phyloP scores from a whole-genome alignment of 179 eudicot genomes.

The Camellia oleifera region DNA sequence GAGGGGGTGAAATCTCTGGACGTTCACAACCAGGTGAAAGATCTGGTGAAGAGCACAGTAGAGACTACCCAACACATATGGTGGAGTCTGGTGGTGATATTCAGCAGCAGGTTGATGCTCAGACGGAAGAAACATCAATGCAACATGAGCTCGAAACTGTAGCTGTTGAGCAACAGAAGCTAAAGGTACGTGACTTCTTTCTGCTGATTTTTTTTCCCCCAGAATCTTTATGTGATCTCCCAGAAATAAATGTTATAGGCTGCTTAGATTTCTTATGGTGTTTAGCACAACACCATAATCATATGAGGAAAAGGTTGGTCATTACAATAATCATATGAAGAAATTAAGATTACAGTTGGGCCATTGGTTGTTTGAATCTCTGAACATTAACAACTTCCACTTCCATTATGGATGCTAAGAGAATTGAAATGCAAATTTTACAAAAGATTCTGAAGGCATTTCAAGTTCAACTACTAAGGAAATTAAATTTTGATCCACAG shows the following conservation, averaged over 20 bases:
- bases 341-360: neutral
- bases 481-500: no score
- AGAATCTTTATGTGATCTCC: neutral
- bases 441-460: neutral
- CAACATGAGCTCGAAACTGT: slow-evolving; percentile 35
- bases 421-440: neutral
- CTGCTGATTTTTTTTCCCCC: neutral
- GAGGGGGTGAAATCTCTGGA: slow-evolving; percentile 42
- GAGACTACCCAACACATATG: slow-evolving; percentile 20
- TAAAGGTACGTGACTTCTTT: slow-evolving; percentile 41
- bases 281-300: neutral
- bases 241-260: neutral
- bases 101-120: slow-evolving; percentile 20
- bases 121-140: slow-evolving; percentile 24
- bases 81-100: slow-evolving; percentile 32
- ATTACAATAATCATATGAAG: no score
- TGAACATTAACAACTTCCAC: neutral
- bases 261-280: neutral
- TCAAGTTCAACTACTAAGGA: no score
- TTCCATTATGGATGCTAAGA: neutral
- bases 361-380: neutral
- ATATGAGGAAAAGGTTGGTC: neutral
- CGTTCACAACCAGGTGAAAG: slow-evolving; percentile 40
- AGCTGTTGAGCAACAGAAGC: slow-evolving; percentile 40
- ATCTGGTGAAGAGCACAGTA: slow-evolving; percentile 39